These are phyloP conservation scores for Cryptomeria japonica DNA, from an alignment of 75 land plant genomes.

Conservation along the genomic window DNA sequence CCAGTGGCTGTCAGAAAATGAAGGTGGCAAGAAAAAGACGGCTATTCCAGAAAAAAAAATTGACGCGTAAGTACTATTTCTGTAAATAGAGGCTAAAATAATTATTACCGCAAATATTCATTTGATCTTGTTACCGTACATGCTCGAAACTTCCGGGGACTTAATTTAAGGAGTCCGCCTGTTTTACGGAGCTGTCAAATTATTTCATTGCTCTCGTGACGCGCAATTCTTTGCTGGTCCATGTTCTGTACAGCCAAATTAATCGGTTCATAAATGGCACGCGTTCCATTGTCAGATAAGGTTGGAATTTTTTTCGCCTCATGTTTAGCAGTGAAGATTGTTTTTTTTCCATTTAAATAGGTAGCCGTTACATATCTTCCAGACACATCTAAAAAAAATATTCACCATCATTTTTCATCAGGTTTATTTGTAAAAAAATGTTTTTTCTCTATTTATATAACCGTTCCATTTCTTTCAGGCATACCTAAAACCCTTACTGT, in stretches of 20 bases:
- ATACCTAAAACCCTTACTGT: too few species aligned
- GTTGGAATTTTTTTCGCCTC: background rate
- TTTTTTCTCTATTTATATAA: too few species aligned
- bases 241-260: background rate
- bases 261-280: background rate
- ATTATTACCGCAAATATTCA: background rate
- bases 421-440: too few species aligned
- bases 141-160: background rate
- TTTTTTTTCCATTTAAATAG: too few species aligned
- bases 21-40: background rate
- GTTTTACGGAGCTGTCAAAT: background rate
- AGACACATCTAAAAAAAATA: too few species aligned
- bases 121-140: background rate
- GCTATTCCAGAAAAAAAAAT: background rate
- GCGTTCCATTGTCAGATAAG: background rate
- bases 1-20: background rate
- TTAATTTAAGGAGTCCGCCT: background rate
- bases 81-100: background rate
- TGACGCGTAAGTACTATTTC: background rate
- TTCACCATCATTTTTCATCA: too few species aligned
- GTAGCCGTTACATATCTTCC: too few species aligned
- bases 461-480: too few species aligned
- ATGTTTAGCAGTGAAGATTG: background rate
- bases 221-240: background rate
- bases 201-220: background rate